phyloP scores from a whole-genome alignment of 2,329 filamentous ascomycete species.

The Lecanosticta acicola region DNA sequence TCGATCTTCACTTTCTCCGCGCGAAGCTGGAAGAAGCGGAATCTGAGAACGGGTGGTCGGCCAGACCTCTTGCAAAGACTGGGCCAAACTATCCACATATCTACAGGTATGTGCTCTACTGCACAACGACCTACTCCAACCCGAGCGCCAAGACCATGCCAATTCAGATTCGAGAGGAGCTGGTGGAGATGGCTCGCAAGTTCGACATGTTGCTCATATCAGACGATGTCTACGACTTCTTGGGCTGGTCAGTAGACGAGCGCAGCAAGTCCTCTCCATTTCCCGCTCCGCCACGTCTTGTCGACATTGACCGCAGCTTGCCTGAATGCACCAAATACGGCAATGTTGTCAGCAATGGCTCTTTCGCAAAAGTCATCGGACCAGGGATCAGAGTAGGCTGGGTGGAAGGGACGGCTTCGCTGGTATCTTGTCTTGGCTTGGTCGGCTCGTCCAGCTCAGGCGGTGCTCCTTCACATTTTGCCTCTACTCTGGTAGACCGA shows the following conservation, averaged over 20 bases:
- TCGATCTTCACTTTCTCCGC: constrained; percentile 61
- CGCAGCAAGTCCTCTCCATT: background rate
- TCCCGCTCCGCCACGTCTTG: constrained; percentile 57
- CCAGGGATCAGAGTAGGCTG: constrained; percentile 81
- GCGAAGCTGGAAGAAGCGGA: constrained; percentile 47
- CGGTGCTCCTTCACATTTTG: constrained; percentile 55
- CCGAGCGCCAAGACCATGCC: constrained; percentile 80
- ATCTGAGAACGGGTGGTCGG: constrained; percentile 20
- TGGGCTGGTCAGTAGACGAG: constrained; percentile 60
- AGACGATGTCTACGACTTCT: constrained; percentile 91
- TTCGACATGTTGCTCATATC: constrained; percentile 74
- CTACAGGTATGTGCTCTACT: constrained; percentile 79
- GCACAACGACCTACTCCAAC: constrained; percentile 82
- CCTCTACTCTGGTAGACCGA: constrained; percentile 51
- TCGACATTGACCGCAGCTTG: constrained; percentile 68
- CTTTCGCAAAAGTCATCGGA: constrained; percentile 79
- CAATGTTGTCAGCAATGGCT: constrained; percentile 77
- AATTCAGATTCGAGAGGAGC: constrained; percentile 55
- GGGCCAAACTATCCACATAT: constrained; percentile 62
- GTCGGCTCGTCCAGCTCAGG: constrained; percentile 53
- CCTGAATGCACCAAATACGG: constrained; percentile 63
- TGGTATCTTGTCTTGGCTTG: constrained; percentile 33
- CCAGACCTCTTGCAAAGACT: constrained; percentile 43
- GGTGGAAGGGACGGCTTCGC: constrained; percentile 64
- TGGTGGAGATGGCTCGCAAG: constrained; percentile 68